Percentiles rank a stretch among this genome's conserved stretches.
These are phyloP conservation scores for Cyberlindnera mississippiensis DNA, from an alignment of 805 yeast species.

Conservation along the genomic window DNA sequence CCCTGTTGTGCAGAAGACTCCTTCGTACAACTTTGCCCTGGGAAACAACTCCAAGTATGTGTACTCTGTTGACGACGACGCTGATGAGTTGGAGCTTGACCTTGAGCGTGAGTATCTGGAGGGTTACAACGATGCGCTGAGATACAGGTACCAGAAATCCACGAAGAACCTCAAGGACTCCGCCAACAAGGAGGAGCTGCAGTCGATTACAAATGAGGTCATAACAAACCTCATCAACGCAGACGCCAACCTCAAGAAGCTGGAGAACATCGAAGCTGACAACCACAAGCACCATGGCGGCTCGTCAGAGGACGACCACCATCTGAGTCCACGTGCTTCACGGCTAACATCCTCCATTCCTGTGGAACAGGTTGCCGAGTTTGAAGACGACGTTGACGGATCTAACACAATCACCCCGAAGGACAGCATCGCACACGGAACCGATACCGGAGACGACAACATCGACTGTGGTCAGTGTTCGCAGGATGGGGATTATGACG, in stretches of 20 bases:
- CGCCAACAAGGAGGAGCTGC: conserved; percentile 10
- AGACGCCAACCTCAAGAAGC: conserved; percentile 20
- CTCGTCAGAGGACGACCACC: conserved; percentile 6
- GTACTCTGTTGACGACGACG: conserved; percentile 81
- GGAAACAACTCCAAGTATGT: conserved; percentile 31
- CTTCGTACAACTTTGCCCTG: conserved; percentile 17
- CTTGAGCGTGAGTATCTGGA: conserved; percentile 58
- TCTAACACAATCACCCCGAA: conserved; percentile 3
- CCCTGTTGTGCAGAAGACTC: conserved; percentile 21
- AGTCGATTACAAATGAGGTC: conserved; percentile 18
- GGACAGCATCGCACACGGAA: conserved; percentile 1
- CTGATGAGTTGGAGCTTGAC: conserved; percentile 64
- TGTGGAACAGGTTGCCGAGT: conserved; percentile 8
- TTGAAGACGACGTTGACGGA: conserved; percentile 6
- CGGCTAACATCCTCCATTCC: conserved; percentile 2
- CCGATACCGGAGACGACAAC: conserved; percentile 37
- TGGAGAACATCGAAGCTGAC: conserved; percentile 27
- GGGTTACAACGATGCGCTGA: conserved; percentile 69
- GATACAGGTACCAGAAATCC: conserved; percentile 39
- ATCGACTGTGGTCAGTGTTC: conserved; percentile 38
- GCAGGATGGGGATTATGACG: conserved; percentile 39
- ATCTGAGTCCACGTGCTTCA: conserved; percentile 5
- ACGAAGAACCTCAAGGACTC: conserved; percentile 19
- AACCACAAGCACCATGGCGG: conserved; percentile 14
- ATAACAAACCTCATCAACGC: conserved; percentile 24